A percentile compares a stretch with the other conserved stretches of the same genome.
Conservation (phyloP, 306 rosid species). For the Gynostemma pentaphyllum region DNA sequence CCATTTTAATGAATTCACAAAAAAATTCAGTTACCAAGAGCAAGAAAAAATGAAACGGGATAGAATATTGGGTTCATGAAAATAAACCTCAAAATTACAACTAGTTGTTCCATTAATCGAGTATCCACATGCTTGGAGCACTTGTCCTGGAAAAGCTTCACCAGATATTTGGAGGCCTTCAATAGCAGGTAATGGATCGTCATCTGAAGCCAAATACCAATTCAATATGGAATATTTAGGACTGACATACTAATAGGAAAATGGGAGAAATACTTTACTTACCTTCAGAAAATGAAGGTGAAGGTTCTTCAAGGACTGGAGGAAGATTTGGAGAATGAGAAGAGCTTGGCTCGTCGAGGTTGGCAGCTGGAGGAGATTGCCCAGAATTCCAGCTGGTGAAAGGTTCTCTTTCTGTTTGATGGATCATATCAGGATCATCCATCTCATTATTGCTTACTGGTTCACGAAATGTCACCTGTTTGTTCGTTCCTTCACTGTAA, state of each 20-base stretch:
- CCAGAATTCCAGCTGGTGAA: constrained; percentile 52
- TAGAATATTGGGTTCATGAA: constrained; percentile 8
- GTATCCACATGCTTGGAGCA: constrained; percentile 80
- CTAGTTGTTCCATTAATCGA: constrained; percentile 87
- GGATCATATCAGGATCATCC: constrained; percentile 54
- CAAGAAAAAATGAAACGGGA: background rate
- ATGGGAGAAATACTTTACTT: constrained; percentile 10
- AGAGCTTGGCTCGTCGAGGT: constrained; percentile 60
- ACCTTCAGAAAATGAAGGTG: constrained; percentile 96
- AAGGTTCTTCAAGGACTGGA: constrained; percentile 87
- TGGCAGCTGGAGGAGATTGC: constrained; percentile 47
- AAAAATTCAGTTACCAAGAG: background rate
- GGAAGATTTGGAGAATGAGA: constrained; percentile 61
- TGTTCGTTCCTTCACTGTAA: constrained; percentile 55
- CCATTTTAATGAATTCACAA: background rate
- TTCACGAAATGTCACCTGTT: constrained; percentile 79
- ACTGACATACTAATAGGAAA: background rate
- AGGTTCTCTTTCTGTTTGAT: constrained; percentile 52
- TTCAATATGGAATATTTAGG: constrained; percentile 14
- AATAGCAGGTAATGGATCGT: constrained; percentile 87
- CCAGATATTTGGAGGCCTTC: constrained; percentile 85
- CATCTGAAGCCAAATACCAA: constrained; percentile 69
- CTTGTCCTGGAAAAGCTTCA: constrained; percentile 78
- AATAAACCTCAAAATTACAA: constrained; percentile 87
- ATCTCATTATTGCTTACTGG: constrained; percentile 57